Evolutionary conservation across 306 rosid genomes (phyloP).

Genomic region (Prunus armeniaca): DNA sequence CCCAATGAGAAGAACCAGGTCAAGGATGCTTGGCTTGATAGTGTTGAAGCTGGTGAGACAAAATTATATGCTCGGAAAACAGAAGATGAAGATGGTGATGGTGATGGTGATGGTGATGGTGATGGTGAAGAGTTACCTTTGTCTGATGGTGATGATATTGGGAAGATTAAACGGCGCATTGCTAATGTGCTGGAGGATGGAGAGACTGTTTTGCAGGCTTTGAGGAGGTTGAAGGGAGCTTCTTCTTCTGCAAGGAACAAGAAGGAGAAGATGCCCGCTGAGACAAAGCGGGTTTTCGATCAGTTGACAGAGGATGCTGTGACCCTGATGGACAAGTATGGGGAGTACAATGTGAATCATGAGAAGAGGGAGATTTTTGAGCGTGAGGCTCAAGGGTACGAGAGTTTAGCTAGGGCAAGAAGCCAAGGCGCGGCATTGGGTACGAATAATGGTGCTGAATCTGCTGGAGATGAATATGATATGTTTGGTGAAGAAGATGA

Average conservation of each 20-base stretch:
- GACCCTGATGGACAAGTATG: conserved; percentile 96
- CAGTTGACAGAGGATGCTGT: conserved; percentile 94
- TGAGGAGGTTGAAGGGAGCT: conserved; percentile 91
- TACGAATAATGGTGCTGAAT: neutral
- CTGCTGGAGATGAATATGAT: conserved; percentile 14
- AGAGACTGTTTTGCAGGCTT: conserved; percentile 87
- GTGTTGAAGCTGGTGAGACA: neutral
- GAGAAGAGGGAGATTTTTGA: conserved; percentile 81
- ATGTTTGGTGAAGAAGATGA: conserved; percentile 17
- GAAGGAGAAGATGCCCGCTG: conserved; percentile 85
- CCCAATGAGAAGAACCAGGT: conserved; percentile 45
- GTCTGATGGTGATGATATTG: conserved; percentile 29
- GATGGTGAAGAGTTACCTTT: neutral
- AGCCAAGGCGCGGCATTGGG: neutral
- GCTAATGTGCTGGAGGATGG: conserved; percentile 74
- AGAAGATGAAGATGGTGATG: neutral
- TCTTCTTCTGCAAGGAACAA: conserved; percentile 42
- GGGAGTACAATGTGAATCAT: conserved; percentile 88
- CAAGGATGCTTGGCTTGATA: conserved; percentile 33
- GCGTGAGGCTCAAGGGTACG: conserved; percentile 64
- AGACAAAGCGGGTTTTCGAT: conserved; percentile 70
- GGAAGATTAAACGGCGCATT: conserved; percentile 77
- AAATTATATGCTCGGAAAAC: neutral
- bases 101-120: no score
- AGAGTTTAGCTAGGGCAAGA: conserved; percentile 14